Percentiles rank a stretch among this genome's conserved stretches.
Conservation (phyloP, 2,329 filamentous ascomycete species). For the Fusarium oxysporum region DNA sequence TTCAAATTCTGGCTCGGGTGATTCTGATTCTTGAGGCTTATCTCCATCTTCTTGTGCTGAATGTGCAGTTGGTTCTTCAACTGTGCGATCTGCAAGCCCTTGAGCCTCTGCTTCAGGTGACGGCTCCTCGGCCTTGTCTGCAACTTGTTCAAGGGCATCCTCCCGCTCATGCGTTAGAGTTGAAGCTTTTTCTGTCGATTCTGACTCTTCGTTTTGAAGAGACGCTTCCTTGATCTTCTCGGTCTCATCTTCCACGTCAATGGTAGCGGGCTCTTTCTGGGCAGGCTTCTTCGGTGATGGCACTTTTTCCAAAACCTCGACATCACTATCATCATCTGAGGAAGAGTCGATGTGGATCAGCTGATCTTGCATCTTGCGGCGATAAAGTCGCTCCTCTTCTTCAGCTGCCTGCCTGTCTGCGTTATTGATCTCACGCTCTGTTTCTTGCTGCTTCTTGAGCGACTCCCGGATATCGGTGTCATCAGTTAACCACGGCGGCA, state of each 20-base stretch:
- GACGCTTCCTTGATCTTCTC: not conserved
- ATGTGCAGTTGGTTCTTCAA: not conserved
- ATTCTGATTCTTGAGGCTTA: constrained; percentile 48
- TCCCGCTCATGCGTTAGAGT: not conserved
- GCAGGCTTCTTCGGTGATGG: constrained; percentile 47
- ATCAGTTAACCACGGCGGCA: constrained; percentile 81
- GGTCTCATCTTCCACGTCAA: constrained; percentile 17
- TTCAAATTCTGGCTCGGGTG: constrained; percentile 53
- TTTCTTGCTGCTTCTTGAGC: constrained; percentile 67
- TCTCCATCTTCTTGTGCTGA: constrained; percentile 15
- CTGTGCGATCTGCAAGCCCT: constrained; percentile 6
- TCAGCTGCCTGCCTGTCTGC: constrained; percentile 69
- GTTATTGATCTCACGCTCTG: constrained; percentile 71
- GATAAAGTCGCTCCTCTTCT: constrained; percentile 64
- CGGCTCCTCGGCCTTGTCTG: not conserved
- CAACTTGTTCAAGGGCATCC: not conserved
- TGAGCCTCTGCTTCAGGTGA: constrained; percentile 1
- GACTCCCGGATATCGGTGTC: constrained; percentile 74
- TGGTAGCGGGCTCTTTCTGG: not conserved
- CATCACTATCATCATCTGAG: constrained; percentile 66
- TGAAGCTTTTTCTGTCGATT: not conserved
- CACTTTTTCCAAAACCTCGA: constrained; percentile 67
- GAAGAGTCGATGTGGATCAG: constrained; percentile 73
- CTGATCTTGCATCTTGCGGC: constrained; percentile 57
- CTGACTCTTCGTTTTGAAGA: not conserved